phyloP scores from a whole-genome alignment of 768 basidiomycete species.

The Sutorius australiensis region DNA sequence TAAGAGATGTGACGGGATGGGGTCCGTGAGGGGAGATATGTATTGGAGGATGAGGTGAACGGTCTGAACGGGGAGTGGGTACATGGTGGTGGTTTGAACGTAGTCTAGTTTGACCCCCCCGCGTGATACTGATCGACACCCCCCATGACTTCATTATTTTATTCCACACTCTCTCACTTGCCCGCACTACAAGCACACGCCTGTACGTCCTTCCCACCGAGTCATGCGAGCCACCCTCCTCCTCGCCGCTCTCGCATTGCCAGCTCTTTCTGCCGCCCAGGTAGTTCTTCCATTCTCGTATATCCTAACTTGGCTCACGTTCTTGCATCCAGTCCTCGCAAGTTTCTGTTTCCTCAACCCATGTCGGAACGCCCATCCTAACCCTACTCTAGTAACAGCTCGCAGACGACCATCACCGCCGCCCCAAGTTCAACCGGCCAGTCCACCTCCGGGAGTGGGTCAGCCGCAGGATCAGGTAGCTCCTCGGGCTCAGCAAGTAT shows the following conservation, averaged over 20 bases:
- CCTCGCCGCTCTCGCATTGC: conserved; percentile 28
- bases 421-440: conserved; percentile 35
- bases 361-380: conserved; percentile 33
- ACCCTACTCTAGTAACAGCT: conserved; percentile 40
- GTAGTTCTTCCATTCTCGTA: conserved; percentile 14
- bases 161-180: conserved; percentile 6
- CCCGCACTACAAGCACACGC: background rate
- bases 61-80: conserved; percentile 33
- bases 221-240: conserved; percentile 33
- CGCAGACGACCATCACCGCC: conserved; percentile 43
- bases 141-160: conserved; percentile 10
- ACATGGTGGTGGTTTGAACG: conserved; percentile 25
- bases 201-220: background rate
- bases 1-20: conserved; percentile 58
- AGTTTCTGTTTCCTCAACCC: conserved; percentile 21
- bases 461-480: conserved; percentile 22
- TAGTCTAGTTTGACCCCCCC: conserved; percentile 11
- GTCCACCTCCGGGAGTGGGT: conserved; percentile 19
- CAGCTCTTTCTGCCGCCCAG: conserved; percentile 30
- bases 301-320: background rate
- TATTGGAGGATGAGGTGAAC: conserved; percentile 53
- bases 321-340: conserved; percentile 35
- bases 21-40: conserved; percentile 48
- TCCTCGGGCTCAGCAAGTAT: conserved; percentile 18
- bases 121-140: conserved; percentile 3